A percentile compares a stretch with the other conserved stretches of the same genome.
Conservation (phyloP, 108 stramenopile species). For the Skeletonema marinoi region DNA sequence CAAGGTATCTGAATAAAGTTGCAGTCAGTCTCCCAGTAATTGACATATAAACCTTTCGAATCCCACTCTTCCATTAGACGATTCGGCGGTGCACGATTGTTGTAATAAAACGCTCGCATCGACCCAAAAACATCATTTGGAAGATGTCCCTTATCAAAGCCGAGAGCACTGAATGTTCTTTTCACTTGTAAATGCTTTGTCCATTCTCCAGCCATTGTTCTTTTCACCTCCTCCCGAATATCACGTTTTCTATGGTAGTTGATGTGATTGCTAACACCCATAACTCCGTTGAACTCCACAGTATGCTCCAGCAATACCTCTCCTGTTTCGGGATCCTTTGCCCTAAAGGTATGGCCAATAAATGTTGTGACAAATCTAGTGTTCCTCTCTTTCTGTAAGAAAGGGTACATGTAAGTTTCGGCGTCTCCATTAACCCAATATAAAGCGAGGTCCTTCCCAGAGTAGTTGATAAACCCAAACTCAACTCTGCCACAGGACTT, state of each 20-base stretch:
- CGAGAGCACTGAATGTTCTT: conserved; percentile 68
- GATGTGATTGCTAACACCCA: conserved; percentile 56
- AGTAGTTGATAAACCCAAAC: conserved; percentile 66
- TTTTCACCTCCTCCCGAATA: conserved; percentile 51
- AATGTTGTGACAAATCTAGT: conserved; percentile 59
- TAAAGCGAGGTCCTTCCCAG: conserved; percentile 33
- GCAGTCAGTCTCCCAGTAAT: conserved; percentile 86
- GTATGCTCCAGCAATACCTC: conserved; percentile 46
- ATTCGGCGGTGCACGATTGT: conserved; percentile 64
- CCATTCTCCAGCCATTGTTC: conserved; percentile 57
- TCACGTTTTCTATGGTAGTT: conserved; percentile 41
- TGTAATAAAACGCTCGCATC: conserved; percentile 85
- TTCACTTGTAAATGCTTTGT: conserved; percentile 48
- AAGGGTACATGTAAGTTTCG: conserved; percentile 11
- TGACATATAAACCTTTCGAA: conserved; percentile 81
- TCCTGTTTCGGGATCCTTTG: conserved; percentile 37
- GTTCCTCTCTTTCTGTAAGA: conserved; percentile 56
- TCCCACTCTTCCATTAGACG: conserved; percentile 80
- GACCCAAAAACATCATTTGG: conserved; percentile 74
- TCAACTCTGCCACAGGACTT: conserved; percentile 52
- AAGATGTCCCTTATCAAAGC: conserved; percentile 68
- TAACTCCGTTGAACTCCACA: conserved; percentile 48
- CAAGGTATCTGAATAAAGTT: conserved; percentile 79
- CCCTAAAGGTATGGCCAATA: conserved; percentile 63
- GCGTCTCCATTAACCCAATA: conserved; percentile 52